Conservation (phyloP, 371 early-diverging fungal species). For the Coemansia sp. region DNA sequence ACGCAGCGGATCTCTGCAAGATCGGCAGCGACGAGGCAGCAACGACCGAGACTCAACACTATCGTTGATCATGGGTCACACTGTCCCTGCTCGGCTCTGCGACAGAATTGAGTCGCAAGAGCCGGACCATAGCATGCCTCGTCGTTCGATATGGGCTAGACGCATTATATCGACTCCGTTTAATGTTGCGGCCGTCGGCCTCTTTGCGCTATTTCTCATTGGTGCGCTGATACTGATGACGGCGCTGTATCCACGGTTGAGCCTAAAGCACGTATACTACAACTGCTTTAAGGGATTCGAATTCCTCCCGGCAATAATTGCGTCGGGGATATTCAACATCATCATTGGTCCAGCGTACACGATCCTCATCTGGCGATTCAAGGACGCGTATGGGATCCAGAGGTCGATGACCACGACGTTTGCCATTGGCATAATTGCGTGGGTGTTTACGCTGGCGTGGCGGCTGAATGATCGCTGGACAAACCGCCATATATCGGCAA, state of each 20-base stretch:
- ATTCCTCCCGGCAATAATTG: conserved; percentile 6
- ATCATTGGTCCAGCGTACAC: conserved; percentile 19
- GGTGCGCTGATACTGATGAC: conserved; percentile 18
- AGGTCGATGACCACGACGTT: conserved; percentile 9
- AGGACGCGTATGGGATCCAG: conserved; percentile 37
- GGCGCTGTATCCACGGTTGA: conserved; percentile 14
- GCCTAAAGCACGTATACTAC: conserved; percentile 13
- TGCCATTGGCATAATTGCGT: conserved; percentile 13
- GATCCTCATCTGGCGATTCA: conserved; percentile 21
- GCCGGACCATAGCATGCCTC: neutral
- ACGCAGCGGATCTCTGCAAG: neutral
- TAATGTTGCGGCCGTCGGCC: neutral
- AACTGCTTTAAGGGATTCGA: conserved; percentile 26
- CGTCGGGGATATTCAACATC: conserved; percentile 21
- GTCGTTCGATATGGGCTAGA: neutral
- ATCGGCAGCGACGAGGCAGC: neutral
- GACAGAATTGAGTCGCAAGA: neutral
- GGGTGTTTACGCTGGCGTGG: conserved; percentile 20
- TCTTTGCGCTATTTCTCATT: neutral
- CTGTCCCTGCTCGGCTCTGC: too few species aligned
- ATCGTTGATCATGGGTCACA: neutral
- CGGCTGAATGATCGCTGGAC: conserved; percentile 6
- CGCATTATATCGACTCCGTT: conserved; percentile 3
- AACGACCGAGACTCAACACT: neutral
- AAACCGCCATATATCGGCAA: conserved; percentile 14